Evolutionary conservation across 305 asterid genomes (phyloP), one percentile per base, ranked within the genome.

Genomic region (Fraxinus baroniana): DNA sequence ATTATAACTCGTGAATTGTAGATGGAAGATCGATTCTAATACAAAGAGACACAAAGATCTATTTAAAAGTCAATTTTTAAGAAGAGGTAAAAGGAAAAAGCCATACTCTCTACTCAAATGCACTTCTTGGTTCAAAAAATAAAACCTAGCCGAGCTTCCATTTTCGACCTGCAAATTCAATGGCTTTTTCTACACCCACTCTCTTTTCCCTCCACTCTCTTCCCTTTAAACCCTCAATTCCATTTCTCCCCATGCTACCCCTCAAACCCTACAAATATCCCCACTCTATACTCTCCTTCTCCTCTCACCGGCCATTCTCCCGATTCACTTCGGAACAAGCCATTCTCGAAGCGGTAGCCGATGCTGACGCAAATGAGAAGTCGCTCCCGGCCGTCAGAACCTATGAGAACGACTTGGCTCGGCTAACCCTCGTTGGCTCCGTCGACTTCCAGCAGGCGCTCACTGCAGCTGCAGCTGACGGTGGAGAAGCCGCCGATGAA

Each of bases 381-480:
- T 13, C 75, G 15, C 88, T 91, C 0, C 97, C 98, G 5, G 90
- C 86, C 7, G 93, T 93, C 77, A 88, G 98, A 87, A 89, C 95
- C 3, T 95, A 87, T 80, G 98, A 95, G 85, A 93, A 91, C 80
- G 92, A 92, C 81, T 83, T 90, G 78, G 90, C 93, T 33, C 91
- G 98, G 78, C 88, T 93, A 7, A 91, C 94, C 22, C 86, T 93
- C 26, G 89, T 91, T 26, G 98, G 98, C 30, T 88, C 94, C 62
- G 98, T 91, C 66, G 94, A 91, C 41, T 89, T 86, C 81, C 90
- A 90, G 84, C 98, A 93, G 81, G 97, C 98, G 17, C 86, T 95
- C 55, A 90, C 95, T 3, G 98, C 98, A 78, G 98, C 98, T 4
- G 97, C 98, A 1, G 98, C 98, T 4, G 98, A 91, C 78, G 97